Base-by-base conservation (phyloP, 78 protist genomes). In the Dictyostelium firmibasis region DNA sequence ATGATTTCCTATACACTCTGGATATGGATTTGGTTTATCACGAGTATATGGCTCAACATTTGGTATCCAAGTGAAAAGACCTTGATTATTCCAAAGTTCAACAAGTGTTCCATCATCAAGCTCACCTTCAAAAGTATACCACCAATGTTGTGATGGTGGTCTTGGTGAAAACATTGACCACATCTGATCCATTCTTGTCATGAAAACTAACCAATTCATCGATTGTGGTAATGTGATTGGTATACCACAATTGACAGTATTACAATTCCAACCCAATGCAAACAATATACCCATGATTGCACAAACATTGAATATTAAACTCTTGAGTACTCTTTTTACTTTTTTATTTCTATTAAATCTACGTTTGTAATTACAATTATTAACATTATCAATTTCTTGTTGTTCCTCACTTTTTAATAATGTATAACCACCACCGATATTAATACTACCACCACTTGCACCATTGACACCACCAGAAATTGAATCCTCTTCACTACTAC, bases 161-260 rank as follows among this genome's bases (percentile, higher is more conserved):
- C 91, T 84, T 53, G 95, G 95, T 57, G 95, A 91, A 60, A 91
- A 91, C 95, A 91, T 91, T 20, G 92, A 84, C 95, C 95, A 91
- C 81, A 70, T 60, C 36, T 91, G 95, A 50, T 84, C 95, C 25
- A 91, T 36, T 41, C 91, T 47, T 9, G 84, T 16, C 7, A 60
- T 25, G 14, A 84, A 76, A 1, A 74, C 83, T 5, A 83, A 18
- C 87, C 95, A 81, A 57, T 91, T 20, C 4, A 77, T 29, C 3
- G 44, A 33, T 35, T 18, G 89, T 18, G 95, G 95, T n/a, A 82
- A 25, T 13, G 57, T 33, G 9, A 83, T 38, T 18, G 95, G 83
- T 16, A 75, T 29, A 3, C 60, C 86, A 64, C 72, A 41, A 16
- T 62, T 27, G 2, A 70, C 83, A 2, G 38, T 83, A 3, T 64